These are phyloP conservation scores for Phaeosphaeriaceae sp. DNA, from an alignment of 2,329 filamentous ascomycete genomes.

Conservation along the genomic window DNA sequence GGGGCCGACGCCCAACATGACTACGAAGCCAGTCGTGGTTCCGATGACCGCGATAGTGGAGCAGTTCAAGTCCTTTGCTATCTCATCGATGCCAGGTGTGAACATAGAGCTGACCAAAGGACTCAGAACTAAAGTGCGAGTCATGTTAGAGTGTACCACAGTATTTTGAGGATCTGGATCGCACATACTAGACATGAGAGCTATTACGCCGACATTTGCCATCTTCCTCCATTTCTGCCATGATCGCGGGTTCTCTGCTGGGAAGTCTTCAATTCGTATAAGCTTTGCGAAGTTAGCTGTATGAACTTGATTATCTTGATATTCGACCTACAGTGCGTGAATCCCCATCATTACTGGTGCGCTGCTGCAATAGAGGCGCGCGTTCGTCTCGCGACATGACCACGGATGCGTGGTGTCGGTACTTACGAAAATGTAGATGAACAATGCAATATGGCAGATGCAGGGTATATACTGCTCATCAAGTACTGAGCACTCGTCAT, in stretches of 20 bases:
- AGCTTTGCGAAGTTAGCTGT: slow-evolving; percentile 7
- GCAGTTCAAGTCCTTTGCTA: slow-evolving; percentile 55
- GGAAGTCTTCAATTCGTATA: slow-evolving; percentile 33
- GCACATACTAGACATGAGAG: slow-evolving; percentile 55
- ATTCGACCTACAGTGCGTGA: slow-evolving; percentile 34
- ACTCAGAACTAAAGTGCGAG: slow-evolving; percentile 46
- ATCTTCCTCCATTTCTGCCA: slow-evolving; percentile 56
- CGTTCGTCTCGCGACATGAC: slow-evolving; percentile 43
- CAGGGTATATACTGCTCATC: background rate
- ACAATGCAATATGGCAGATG: background rate
- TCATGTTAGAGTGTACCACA: slow-evolving; percentile 1
- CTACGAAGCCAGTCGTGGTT: slow-evolving; percentile 59
- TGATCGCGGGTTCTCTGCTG: slow-evolving; percentile 53
- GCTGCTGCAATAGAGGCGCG: slow-evolving; percentile 48
- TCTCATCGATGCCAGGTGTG: slow-evolving; percentile 59
- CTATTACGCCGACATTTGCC: slow-evolving; percentile 59
- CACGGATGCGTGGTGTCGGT: background rate
- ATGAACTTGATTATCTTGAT: background rate
- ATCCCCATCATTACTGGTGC: slow-evolving; percentile 39
- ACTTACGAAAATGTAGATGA: background rate
- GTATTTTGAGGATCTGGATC: background rate
- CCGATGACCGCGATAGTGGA: slow-evolving; percentile 53
- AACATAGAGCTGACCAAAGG: slow-evolving; percentile 60
- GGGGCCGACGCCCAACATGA: slow-evolving; percentile 58
- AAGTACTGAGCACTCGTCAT: background rate